These are phyloP conservation scores for Trichoderma gamsii DNA, from an alignment of 495 filamentous ascomycete genomes.

Conservation along the genomic window DNA sequence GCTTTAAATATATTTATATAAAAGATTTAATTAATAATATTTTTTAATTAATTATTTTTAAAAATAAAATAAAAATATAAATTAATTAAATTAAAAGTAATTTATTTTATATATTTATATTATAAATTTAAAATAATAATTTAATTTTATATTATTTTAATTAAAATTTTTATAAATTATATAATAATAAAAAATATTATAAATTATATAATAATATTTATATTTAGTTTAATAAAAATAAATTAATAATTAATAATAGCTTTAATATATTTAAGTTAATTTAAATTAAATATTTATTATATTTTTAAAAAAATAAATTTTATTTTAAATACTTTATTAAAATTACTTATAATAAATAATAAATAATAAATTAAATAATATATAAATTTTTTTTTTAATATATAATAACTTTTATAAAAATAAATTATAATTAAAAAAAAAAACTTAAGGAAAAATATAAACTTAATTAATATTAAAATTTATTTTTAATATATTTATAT, in stretches of 20 bases:
- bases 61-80: background rate
- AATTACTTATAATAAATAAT: background rate
- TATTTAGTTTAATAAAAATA: background rate
- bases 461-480: no score
- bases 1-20: background rate
- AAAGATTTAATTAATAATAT: background rate
- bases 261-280: conserved; percentile 5
- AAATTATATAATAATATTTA: background rate
- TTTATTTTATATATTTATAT: background rate
- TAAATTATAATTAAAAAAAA: background rate
- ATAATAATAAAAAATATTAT: background rate
- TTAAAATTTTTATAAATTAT: background rate
- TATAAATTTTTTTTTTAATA: background rate
- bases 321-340: background rate
- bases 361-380: background rate
- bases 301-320: background rate
- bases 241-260: background rate
- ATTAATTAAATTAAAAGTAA: background rate
- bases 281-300: conserved; percentile 1
- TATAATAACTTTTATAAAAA: background rate
- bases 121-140: background rate
- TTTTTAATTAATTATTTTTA: background rate
- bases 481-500: no score
- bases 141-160: background rate
- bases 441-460: no score